Percentiles rank a stretch among this genome's conserved stretches.
phyloP scores from a whole-genome alignment of 139 green algal genomes.

The Coelastrella sp. region DNA sequence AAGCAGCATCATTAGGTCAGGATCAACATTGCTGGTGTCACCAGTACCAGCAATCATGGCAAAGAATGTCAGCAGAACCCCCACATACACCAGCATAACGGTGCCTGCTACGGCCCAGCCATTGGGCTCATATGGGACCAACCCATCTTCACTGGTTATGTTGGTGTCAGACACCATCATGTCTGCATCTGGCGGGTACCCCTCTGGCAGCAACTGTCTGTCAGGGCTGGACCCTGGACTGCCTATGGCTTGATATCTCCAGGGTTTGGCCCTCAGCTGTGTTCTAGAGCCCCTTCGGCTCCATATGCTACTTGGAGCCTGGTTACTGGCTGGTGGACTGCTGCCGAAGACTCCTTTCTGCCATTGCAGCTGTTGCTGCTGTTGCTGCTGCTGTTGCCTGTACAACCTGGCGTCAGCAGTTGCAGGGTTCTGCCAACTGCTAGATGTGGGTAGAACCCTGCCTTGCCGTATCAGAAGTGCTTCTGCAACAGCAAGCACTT shows the following conservation, averaged over 20 bases:
- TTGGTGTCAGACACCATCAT: not conserved
- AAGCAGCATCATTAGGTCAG: not conserved
- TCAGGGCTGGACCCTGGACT: not conserved
- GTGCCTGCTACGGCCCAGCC: not conserved
- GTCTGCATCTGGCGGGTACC: constrained; percentile 12
- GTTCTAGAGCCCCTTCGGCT: not conserved
- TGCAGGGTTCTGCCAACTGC: not conserved
- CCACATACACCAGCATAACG: constrained; percentile 33
- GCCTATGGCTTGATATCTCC: not conserved
- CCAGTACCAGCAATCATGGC: not conserved
- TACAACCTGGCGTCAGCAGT: not conserved
- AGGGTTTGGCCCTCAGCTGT: constrained; percentile 10
- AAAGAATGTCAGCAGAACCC: constrained; percentile 25
- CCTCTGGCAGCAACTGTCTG: not conserved
- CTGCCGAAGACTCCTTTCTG: not conserved
- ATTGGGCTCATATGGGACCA: constrained; percentile 23
- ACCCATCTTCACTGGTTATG: not conserved
- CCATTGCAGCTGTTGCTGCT: constrained; percentile 22
- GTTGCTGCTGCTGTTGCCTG: constrained; percentile 2
- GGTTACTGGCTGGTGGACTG: not conserved
- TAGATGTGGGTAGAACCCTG: not conserved
- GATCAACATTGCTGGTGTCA: not conserved
- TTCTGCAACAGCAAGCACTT: constrained; percentile 14
- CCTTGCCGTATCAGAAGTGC: constrained; percentile 6
- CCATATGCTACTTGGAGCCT: constrained; percentile 15